Evolutionary conservation across 106 monocot genomes (phyloP), one percentile per base, ranked within the genome.

Genomic region (Dactylorhiza incarnata): DNA sequence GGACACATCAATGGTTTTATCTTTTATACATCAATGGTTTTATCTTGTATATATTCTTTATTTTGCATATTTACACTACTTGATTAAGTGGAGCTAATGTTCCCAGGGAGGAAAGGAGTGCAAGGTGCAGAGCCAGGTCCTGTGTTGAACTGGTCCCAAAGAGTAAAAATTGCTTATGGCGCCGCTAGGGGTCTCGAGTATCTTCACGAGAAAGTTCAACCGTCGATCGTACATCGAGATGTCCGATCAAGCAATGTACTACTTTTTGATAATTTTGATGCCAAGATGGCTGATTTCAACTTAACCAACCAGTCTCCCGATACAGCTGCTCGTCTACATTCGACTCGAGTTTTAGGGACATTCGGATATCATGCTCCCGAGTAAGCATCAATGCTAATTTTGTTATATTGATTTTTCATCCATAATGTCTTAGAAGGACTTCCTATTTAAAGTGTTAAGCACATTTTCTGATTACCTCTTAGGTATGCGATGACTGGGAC

Each of bases 141-240:
- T 13, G 79, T 78, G 47, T 61, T 90, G 16, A 84, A n/a, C 77
- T 90, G 89, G 89, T 76, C 5, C 4, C 80, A 86, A 22, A 67
- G 89, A 56, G 89, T 86, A 48, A 90, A 84, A 74, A 84, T 89
- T 72, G 89, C 89, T 12, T 86, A 84, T 75, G 89, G 89, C 49
- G 89, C 89, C 56, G 89, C 89, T 56, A 86, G 82, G 77, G 89
- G 89, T n/a, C 86, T 89, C 3, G 89, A 89, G 72, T 89, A 86
- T 75, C 86, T 89, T 0, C 86, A 89, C 43, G 89, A 89, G 58
- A 89, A 89, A 75, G 80, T 84, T 6, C 86, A 89, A 72, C 89
- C 89, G 48, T 26, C 89, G 14, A 86, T 89, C 52, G 82, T 85
- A 19, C 89, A 86, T 53, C 78, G 84, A 12, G 89, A 89, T 73